These are phyloP conservation scores for Metrosideros polymorpha DNA, from an alignment of 441 rosid genomes.

Conservation along the genomic window DNA sequence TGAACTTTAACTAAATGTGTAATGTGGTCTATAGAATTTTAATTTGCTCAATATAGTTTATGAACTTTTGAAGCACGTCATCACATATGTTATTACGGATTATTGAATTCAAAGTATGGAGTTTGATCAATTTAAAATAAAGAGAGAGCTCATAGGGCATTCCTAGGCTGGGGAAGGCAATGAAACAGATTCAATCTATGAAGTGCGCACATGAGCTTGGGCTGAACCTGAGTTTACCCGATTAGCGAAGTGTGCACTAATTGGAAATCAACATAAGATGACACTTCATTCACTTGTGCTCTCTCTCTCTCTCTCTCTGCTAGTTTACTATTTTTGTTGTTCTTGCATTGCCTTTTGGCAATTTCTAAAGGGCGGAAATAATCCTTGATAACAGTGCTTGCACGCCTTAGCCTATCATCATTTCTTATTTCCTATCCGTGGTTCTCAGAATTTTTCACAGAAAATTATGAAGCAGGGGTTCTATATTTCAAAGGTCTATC, in stretches of 20 bases:
- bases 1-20: too few species aligned
- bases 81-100: background rate
- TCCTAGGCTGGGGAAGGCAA: background rate
- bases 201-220: background rate
- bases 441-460: background rate
- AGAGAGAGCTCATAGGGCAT: background rate
- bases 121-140: background rate
- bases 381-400: background rate
- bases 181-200: background rate
- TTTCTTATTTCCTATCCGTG: background rate
- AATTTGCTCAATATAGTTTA: too few species aligned
- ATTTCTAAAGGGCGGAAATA: background rate
- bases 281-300: too few species aligned
- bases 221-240: background rate
- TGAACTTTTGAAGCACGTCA: background rate
- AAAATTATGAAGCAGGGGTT: background rate
- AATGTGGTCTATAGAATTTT: too few species aligned
- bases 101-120: background rate
- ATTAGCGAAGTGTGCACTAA: background rate
- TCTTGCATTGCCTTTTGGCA: background rate
- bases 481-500: background rate
- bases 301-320: background rate
- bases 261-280: background rate
- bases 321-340: background rate
- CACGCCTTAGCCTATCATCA: background rate